Conservation (phyloP, 768 basidiomycete species). For the Tulasnella sp. region DNA sequence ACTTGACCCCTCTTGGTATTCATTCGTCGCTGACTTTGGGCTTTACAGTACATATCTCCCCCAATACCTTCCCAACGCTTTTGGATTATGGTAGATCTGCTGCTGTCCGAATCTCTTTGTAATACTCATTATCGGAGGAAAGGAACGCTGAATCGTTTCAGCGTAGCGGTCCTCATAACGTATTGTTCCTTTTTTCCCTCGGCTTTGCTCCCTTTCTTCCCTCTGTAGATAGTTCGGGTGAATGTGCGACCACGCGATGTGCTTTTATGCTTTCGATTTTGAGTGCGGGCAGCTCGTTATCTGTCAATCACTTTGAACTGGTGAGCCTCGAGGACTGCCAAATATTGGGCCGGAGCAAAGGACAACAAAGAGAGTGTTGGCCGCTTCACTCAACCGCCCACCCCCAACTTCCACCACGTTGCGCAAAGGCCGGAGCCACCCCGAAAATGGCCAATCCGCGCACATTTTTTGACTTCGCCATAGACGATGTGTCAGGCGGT, state of each 20-base stretch:
- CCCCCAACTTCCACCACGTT: background rate
- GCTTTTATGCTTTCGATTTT: background rate
- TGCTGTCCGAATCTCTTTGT: background rate
- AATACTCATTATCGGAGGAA: conserved; percentile 40
- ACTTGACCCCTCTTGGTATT: background rate
- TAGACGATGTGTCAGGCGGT: conserved; percentile 45
- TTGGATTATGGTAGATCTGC: background rate
- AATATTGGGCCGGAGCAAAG: background rate
- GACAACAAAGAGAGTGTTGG: background rate
- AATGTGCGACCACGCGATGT: conserved; percentile 8
- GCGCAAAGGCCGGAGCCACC: background rate
- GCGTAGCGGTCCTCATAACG: conserved; percentile 32
- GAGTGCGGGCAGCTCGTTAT: background rate
- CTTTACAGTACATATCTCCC: background rate
- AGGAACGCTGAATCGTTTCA: conserved; percentile 13
- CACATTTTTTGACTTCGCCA: conserved; percentile 60
- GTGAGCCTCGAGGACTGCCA: background rate
- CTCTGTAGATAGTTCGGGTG: background rate
- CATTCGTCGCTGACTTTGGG: background rate
- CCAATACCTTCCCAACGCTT: background rate
- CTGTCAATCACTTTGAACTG: background rate
- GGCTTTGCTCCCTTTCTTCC: background rate
- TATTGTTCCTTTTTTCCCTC: background rate
- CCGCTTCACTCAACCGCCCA: background rate
- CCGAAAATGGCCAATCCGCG: conserved; percentile 37